A percentile compares a stretch with the other conserved stretches of the same genome.
These are phyloP conservation scores for Collybia sp. DNA, from an alignment of 768 basidiomycete species.

Conservation along the genomic window DNA sequence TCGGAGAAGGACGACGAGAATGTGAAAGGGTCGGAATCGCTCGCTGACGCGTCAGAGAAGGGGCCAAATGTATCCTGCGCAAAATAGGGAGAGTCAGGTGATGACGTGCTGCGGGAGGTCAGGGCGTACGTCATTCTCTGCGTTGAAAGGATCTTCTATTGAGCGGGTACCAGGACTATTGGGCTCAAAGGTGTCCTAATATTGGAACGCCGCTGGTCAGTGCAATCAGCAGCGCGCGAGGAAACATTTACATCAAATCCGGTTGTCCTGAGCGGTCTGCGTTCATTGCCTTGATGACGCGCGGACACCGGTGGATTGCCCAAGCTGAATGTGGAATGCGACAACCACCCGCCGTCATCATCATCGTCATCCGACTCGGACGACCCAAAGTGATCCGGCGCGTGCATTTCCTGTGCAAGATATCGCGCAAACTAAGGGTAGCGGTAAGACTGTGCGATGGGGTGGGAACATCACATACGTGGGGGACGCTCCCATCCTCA, in stretches of 20 bases:
- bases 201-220: background rate
- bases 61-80: constrained; percentile 71
- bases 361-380: constrained; percentile 49
- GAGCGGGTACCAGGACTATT: constrained; percentile 23
- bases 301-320: constrained; percentile 43
- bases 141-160: constrained; percentile 47
- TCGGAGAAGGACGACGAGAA: constrained; percentile 57
- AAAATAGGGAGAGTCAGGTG: constrained; percentile 1
- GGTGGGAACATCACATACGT: constrained; percentile 27
- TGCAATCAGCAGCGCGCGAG: background rate
- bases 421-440: constrained; percentile 70
- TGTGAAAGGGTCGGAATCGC: constrained; percentile 51
- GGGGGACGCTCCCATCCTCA: constrained; percentile 32
- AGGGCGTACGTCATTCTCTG: constrained; percentile 46
- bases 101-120: background rate
- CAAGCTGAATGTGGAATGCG: constrained; percentile 69
- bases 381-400: constrained; percentile 52
- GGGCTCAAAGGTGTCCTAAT: constrained; percentile 52
- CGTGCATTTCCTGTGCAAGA: constrained; percentile 67
- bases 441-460: constrained; percentile 4
- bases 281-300: constrained; percentile 36
- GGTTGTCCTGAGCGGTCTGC: constrained; percentile 35
- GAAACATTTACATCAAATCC: constrained; percentile 51
- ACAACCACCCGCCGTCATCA: constrained; percentile 77
- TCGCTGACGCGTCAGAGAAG: constrained; percentile 62